phyloP scores from a whole-genome alignment of 768 basidiomycete genomes.

The Fomitopsis serialis region DNA sequence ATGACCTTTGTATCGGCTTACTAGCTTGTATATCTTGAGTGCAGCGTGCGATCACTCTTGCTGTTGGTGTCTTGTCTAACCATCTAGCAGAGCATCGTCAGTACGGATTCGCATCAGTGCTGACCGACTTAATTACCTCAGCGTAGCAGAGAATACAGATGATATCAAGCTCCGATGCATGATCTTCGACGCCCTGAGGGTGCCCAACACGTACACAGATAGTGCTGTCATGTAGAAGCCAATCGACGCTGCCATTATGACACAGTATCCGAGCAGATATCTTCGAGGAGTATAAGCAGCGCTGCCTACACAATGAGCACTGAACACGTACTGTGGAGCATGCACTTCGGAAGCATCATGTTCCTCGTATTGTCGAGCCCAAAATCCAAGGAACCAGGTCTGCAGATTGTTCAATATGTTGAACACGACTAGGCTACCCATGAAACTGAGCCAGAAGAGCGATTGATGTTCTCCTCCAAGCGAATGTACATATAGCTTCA shows the following conservation, averaged over 20 bases:
- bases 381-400: slow-evolving; percentile 32
- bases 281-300: slow-evolving; percentile 10
- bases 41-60: slow-evolving; percentile 60
- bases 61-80: slow-evolving; percentile 46
- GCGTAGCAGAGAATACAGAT: slow-evolving; percentile 26
- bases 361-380: slow-evolving; percentile 30
- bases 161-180: slow-evolving; percentile 27
- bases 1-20: neutral
- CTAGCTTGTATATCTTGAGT: slow-evolving; percentile 56
- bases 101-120: neutral
- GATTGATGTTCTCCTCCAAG: neutral
- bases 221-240: slow-evolving; percentile 16
- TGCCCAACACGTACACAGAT: slow-evolving; percentile 24
- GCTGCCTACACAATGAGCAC: too few relatives aligned
- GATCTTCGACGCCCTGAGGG: slow-evolving; percentile 24
- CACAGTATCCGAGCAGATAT: slow-evolving; percentile 24
- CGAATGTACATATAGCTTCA: neutral
- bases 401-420: slow-evolving; percentile 3
- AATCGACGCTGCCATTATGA: slow-evolving; percentile 12
- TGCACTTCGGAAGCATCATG: slow-evolving; percentile 18
- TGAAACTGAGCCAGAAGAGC: neutral
- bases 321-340: slow-evolving; percentile 22
- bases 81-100: slow-evolving; percentile 28
- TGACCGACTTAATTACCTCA: slow-evolving; percentile 12
- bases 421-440: slow-evolving; percentile 4